Conservation (phyloP, 768 basidiomycete genomes). For the Boletus edulis region DNA sequence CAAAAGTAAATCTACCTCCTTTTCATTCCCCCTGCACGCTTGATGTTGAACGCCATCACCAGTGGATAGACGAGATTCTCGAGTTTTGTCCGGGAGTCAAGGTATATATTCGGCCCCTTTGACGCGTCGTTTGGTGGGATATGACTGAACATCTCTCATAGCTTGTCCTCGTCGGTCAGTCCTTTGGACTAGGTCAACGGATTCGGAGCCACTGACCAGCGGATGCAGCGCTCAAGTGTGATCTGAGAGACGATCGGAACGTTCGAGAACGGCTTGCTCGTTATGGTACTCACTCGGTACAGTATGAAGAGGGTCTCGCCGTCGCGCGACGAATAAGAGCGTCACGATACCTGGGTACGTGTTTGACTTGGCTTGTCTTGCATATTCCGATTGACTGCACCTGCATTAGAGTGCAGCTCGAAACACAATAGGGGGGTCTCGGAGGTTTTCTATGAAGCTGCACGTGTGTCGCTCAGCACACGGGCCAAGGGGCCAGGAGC, state of each 20-base stretch:
- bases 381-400: neutral
- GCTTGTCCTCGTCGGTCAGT: conserved; percentile 88
- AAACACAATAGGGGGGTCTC: conserved; percentile 94
- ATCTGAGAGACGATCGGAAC: conserved; percentile 81
- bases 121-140: neutral
- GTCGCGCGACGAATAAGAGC: conserved; percentile 90
- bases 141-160: conserved; percentile 27
- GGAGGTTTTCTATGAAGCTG: conserved; percentile 92
- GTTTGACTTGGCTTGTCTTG: neutral
- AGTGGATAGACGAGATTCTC: conserved; percentile 94
- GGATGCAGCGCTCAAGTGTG: conserved; percentile 84
- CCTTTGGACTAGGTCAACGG: neutral
- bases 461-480: conserved; percentile 76
- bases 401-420: conserved; percentile 82
- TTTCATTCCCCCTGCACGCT: neutral
- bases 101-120: conserved; percentile 38
- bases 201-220: conserved; percentile 11
- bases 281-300: conserved; percentile 68
- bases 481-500: conserved; percentile 62
- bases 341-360: conserved; percentile 85
- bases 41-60: conserved; percentile 1
- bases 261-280: conserved; percentile 71
- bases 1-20: conserved; percentile 54
- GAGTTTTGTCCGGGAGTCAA: conserved; percentile 96
- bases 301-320: conserved; percentile 90